phyloP scores from a whole-genome alignment of 805 yeast genomes.

The Schizosaccharomyces cryophilus region DNA sequence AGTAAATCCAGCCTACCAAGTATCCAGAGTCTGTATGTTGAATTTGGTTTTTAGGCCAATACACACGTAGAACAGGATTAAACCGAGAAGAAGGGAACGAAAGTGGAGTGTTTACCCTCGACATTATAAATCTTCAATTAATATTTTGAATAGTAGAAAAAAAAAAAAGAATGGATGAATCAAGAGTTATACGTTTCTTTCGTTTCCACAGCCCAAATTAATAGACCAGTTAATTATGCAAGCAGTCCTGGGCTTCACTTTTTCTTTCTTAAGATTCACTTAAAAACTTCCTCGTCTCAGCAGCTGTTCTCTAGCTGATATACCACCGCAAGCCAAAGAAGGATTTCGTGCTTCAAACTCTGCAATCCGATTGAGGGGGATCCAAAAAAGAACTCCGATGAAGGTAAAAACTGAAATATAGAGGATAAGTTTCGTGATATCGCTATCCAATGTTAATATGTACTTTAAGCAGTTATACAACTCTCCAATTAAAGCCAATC shows the following conservation, averaged over 20 bases:
- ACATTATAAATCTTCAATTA: too few species aligned
- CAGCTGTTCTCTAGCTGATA: constrained; percentile 11
- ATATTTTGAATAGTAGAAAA: too few species aligned
- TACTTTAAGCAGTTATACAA: not conserved
- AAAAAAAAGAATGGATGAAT: too few species aligned
- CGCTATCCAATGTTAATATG: not conserved
- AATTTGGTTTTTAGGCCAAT: constrained; percentile 8
- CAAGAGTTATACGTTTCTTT: too few species aligned
- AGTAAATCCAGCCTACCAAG: constrained; percentile 9
- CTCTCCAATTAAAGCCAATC: not conserved
- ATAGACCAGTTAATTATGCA: too few species aligned
- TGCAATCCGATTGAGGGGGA: not conserved
- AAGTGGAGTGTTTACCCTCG: too few species aligned
- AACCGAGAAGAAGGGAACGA: too few species aligned
- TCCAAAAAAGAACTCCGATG: not conserved
- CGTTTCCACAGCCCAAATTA: too few species aligned
- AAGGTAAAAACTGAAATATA: not conserved
- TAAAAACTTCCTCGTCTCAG: constrained; percentile 11
- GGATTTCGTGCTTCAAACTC: not conserved
- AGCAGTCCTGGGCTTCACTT: too few species aligned
- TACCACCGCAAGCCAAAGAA: not conserved
- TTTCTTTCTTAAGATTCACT: too few species aligned
- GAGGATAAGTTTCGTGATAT: not conserved
- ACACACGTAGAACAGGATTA: not conserved
- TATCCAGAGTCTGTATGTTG: constrained; percentile 3